Conservation (phyloP, 2,329 filamentous ascomycete genomes). For the Dactylellina cionopaga region DNA sequence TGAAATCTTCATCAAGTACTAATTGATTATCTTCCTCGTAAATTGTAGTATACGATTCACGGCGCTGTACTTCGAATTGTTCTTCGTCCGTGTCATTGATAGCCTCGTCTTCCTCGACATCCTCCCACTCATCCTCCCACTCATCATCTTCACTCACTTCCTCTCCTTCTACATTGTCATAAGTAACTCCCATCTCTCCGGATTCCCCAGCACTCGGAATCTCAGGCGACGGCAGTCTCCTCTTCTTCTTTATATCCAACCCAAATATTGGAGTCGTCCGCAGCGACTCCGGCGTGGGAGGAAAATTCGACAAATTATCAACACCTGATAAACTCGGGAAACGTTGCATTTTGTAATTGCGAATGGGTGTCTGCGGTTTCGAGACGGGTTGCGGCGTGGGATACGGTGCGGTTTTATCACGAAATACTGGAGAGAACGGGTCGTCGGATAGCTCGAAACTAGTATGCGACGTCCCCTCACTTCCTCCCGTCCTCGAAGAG, state of each 20-base stretch:
- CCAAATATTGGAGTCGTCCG: slow-evolving; percentile 31
- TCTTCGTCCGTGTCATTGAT: background rate
- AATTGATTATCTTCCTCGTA: background rate
- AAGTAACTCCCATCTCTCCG: background rate
- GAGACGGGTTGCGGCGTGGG: slow-evolving; percentile 40
- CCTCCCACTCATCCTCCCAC: background rate
- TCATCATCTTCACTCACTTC: slow-evolving; percentile 8
- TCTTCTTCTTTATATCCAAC: slow-evolving; percentile 12
- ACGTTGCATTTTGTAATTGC: slow-evolving; percentile 46
- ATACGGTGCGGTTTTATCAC: slow-evolving; percentile 32
- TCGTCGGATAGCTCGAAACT: slow-evolving; percentile 36
- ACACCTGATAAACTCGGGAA: slow-evolving; percentile 49
- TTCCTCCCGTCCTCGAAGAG: slow-evolving; percentile 27
- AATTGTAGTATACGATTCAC: background rate
- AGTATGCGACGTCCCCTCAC: slow-evolving; percentile 44
- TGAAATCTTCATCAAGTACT: background rate
- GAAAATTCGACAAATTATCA: slow-evolving; percentile 38
- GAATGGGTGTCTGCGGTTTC: slow-evolving; percentile 39
- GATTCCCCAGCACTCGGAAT: slow-evolving; percentile 29
- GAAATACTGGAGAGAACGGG: slow-evolving; percentile 32
- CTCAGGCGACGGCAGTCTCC: slow-evolving; percentile 31
- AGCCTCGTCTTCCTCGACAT: background rate
- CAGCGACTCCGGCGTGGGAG: slow-evolving; percentile 39
- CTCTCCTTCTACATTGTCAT: slow-evolving; percentile 4
- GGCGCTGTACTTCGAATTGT: background rate